These are phyloP conservation scores for Fragilariopsis cylindrus DNA, from an alignment of 108 stramenopile genomes.

Conservation along the genomic window DNA sequence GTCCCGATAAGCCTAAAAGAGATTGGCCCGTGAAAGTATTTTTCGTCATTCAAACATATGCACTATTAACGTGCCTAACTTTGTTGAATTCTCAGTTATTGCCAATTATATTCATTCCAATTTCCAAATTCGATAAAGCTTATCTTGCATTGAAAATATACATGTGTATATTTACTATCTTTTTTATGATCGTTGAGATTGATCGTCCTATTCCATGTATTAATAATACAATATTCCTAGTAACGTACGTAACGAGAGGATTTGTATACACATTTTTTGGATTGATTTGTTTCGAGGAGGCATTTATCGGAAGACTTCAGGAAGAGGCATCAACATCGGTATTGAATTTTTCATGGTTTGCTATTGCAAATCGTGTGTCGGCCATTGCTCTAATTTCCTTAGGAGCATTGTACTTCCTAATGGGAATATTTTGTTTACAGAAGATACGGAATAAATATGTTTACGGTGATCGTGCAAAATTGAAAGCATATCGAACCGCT, in stretches of 20 bases:
- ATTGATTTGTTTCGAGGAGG: constrained; percentile 68
- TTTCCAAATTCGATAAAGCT: constrained; percentile 17
- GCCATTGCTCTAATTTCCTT: constrained; percentile 54
- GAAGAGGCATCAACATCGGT: background rate
- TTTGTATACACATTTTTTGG: constrained; percentile 84
- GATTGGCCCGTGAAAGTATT: constrained; percentile 37
- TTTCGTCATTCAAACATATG: constrained; percentile 31
- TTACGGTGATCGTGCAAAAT: constrained; percentile 43
- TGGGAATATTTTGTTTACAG: constrained; percentile 75
- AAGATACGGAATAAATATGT: constrained; percentile 55
- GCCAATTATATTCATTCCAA: constrained; percentile 36
- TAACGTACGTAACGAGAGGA: constrained; percentile 52
- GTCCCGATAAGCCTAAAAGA: constrained; percentile 31
- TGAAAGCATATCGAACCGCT: constrained; percentile 54
- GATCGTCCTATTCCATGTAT: constrained; percentile 43
- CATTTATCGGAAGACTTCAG: constrained; percentile 36
- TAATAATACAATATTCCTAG: constrained; percentile 34
- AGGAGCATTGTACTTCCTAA: constrained; percentile 61
- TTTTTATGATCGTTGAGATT: constrained; percentile 63
- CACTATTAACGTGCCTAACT: constrained; percentile 21
- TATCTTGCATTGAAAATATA: constrained; percentile 53
- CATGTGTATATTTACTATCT: constrained; percentile 58
- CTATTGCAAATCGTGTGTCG: constrained; percentile 61
- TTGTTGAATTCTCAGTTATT: constrained; percentile 47
- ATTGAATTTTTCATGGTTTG: constrained; percentile 45